Evolutionary conservation across 1,284 basidiomycete genomes (phyloP).

Genomic region (Cryptococcus wingfieldii): DNA sequence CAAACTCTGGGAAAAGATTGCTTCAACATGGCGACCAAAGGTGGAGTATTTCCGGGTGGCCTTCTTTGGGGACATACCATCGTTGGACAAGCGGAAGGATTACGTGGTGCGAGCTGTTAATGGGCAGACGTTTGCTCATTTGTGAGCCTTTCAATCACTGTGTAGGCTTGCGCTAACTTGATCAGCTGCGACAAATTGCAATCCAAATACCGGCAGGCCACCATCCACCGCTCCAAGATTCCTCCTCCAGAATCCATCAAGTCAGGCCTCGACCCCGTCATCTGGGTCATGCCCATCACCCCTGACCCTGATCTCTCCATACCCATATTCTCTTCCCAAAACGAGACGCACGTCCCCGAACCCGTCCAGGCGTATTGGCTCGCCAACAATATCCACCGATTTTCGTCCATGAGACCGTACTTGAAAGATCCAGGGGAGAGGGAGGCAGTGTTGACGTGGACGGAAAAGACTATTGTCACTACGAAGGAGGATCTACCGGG

Average conservation of each 20-base stretch:
- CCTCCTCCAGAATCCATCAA: constrained; percentile 77
- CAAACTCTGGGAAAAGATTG: constrained; percentile 73
- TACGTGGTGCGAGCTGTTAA: constrained; percentile 42
- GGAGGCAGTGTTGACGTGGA: constrained; percentile 63
- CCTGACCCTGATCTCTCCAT: constrained; percentile 78
- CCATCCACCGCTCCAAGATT: constrained; percentile 67
- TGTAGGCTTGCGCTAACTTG: not conserved
- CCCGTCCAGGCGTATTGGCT: constrained; percentile 67
- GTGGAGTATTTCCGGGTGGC: constrained; percentile 87
- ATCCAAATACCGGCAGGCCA: constrained; percentile 83
- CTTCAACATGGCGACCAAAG: constrained; percentile 74
- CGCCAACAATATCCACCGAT: constrained; percentile 68
- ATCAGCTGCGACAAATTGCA: constrained; percentile 88
- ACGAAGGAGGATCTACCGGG: constrained; percentile 88
- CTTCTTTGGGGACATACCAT: constrained; percentile 42
- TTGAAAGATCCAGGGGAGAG: constrained; percentile 56
- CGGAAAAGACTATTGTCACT: constrained; percentile 79
- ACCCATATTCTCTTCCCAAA: constrained; percentile 59
- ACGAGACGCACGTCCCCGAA: constrained; percentile 71
- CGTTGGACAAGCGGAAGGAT: constrained; percentile 44
- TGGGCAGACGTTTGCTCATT: constrained; percentile 41
- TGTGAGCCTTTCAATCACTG: constrained; percentile 17
- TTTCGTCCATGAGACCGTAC: constrained; percentile 70
- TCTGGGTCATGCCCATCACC: constrained; percentile 78
- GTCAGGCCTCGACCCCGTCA: constrained; percentile 74